Evolutionary conservation across 208 protist genomes (phyloP).

Genomic region (Acanthamoeba healyi): DNA sequence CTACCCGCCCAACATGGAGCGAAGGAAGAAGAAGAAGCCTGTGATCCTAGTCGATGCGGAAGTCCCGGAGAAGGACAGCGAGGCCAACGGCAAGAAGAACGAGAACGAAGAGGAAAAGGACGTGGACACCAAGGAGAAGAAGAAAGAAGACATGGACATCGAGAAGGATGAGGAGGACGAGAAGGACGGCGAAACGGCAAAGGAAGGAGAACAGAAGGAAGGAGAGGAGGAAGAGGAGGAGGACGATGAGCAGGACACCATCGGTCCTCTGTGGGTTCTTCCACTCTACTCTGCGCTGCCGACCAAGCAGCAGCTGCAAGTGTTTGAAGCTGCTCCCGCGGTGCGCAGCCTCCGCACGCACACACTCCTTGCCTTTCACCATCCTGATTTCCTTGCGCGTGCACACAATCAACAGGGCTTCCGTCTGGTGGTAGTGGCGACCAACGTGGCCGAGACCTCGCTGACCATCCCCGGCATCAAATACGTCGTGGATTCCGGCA

Average conservation of each 20-base stretch:
- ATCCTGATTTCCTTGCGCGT: background rate
- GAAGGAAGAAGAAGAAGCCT: constrained; percentile 49
- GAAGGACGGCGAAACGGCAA: constrained; percentile 52
- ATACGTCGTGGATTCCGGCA: constrained; percentile 95
- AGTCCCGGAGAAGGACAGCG: background rate
- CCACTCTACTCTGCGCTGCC: constrained; percentile 98
- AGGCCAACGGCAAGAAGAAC: constrained; percentile 91
- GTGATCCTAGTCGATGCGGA: background rate
- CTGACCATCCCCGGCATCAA: constrained; percentile 99
- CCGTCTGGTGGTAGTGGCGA: constrained; percentile 98
- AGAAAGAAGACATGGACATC: constrained; percentile 94
- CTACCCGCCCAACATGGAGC: constrained; percentile 84
- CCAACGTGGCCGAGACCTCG: constrained; percentile 99
- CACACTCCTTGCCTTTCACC: background rate
- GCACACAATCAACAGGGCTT: constrained; percentile 6
- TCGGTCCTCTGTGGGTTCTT: constrained; percentile 95
- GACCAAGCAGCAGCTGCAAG: constrained; percentile 82
- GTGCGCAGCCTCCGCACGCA: too few relatives aligned
- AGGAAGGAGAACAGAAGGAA: constrained; percentile 69
- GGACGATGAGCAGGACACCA: constrained; percentile 72
- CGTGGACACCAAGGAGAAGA: constrained; percentile 96
- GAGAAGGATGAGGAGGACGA: constrained; percentile 96
- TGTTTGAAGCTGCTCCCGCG: constrained; percentile 82
- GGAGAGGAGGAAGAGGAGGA: constrained; percentile 77
- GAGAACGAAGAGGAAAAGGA: constrained; percentile 95